Base-by-base conservation (phyloP, 129 eudicot genomes). In the Oenanthe sinensis region DNA sequence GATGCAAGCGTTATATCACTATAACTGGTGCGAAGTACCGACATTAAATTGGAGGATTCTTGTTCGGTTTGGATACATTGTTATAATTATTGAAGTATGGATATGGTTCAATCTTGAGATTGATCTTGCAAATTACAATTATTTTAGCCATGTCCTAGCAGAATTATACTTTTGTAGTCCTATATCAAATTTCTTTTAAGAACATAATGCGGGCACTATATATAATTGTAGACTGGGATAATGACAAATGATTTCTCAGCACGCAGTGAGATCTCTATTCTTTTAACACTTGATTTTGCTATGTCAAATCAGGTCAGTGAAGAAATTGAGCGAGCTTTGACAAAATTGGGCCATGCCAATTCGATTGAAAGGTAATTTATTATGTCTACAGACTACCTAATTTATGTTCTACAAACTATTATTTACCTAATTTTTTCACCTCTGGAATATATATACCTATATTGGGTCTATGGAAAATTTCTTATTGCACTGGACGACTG, bases 251-350 rank as follows among this genome's bases (percentile, higher is more conserved):
- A 73, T 24, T 10, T 73, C 16, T 24, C 75, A 42, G 30, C 55
- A 24, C 45, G 1, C 24, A 33, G 47, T 52, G 46, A 37, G 49
- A n/a, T 24, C 37, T 26, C 33, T 43, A 76, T 77, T 71, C 37
- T 5, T 16, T 12, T 71, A 62, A 80, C 47, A 74, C 5, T 39
- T 72, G n/a, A 47, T 37, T 60, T 44, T 71, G 28, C 67, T 3
- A 55, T 33, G 65, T 43, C 69, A 68, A 71, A 78, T 62, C 79
- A 87, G 90, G 90, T 87, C 36, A 87, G 90, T 54, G 90, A 87
- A 82, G 90, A 87, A 82, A 87, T 87, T 36, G 90, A 87, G 84
- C 90, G 90, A 54, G 90, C 90, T 82, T 87, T 87, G 84, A 82
- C 87, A 22, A 82, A 83, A 87, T 82, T 79, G 48, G 90, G 86